Conservation (phyloP, 225 moss, liverwort and hornwort genomes). For the Marchantia polymorpha region DNA sequence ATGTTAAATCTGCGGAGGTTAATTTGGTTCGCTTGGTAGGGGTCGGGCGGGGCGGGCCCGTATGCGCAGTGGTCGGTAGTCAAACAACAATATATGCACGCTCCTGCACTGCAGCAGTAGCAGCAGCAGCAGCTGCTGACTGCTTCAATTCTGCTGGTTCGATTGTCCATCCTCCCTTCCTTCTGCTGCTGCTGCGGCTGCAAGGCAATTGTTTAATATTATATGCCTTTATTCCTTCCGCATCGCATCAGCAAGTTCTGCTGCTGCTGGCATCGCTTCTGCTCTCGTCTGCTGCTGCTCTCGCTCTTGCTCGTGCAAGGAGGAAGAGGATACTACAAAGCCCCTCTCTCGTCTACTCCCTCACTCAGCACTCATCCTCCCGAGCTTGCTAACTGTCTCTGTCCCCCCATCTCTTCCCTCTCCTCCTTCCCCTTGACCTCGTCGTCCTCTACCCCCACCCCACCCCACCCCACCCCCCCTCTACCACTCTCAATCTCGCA, state of each 20-base stretch:
- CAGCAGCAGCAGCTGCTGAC: not conserved
- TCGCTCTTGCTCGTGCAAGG: not conserved
- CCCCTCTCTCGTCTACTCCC: not conserved
- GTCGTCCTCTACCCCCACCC: not conserved
- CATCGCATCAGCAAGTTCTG: conserved; percentile 11
- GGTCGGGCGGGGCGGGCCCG: not conserved
- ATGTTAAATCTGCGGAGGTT: no score
- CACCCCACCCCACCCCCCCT: not conserved
- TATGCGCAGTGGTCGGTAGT: conserved; percentile 14
- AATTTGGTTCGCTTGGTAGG: no score
- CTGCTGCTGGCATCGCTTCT: not conserved
- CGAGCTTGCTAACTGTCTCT: not conserved
- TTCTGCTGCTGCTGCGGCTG: not conserved
- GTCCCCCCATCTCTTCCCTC: not conserved
- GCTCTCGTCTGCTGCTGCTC: not conserved
- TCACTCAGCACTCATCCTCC: not conserved
- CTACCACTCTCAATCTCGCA: no score
- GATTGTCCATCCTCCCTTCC: not conserved
- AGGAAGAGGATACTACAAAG: conserved; percentile 9
- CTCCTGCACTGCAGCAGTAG: not conserved
- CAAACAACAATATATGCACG: conserved; percentile 5
- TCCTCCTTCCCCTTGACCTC: not conserved
- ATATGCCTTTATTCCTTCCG: not conserved
- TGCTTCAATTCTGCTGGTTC: not conserved
- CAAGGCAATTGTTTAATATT: not conserved